phyloP scores from a whole-genome alignment of 257 asterid genomes.

The Haberlea rhodopensis region DNA sequence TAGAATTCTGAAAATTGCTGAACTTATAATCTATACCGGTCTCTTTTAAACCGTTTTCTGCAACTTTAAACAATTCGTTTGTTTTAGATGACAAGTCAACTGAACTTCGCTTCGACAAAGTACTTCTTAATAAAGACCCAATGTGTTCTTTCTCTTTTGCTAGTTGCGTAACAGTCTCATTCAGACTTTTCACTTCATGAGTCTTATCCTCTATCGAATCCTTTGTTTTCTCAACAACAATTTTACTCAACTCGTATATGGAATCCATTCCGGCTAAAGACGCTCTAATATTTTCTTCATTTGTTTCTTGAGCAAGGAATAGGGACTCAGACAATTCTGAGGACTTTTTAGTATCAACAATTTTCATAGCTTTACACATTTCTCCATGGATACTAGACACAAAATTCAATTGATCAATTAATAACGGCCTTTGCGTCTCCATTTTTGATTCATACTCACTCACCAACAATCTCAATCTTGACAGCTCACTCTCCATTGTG shows the following conservation, averaged over 20 bases:
- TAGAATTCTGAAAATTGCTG: constrained; percentile 47
- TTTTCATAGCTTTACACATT: constrained; percentile 63
- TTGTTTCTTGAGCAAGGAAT: constrained; percentile 85
- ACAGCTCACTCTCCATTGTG: constrained; percentile 53
- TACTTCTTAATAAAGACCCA: constrained; percentile 82
- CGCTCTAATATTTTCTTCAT: constrained; percentile 86
- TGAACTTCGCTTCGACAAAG: constrained; percentile 71
- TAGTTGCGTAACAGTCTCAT: constrained; percentile 67
- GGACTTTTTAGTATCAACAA: constrained; percentile 68
- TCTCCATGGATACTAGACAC: constrained; percentile 66
- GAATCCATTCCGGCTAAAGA: constrained; percentile 92
- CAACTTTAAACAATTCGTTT: constrained; percentile 79
- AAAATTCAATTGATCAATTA: constrained; percentile 68
- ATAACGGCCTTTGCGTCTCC: constrained; percentile 65
- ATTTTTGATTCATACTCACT: constrained; percentile 53
- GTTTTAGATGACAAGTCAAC: constrained; percentile 78
- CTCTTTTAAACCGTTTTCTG: constrained; percentile 83
- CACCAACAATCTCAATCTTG: constrained; percentile 48
- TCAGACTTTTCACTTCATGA: constrained; percentile 55
- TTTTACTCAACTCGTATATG: constrained; percentile 67
- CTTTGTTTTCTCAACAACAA: constrained; percentile 63
- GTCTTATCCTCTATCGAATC: constrained; percentile 66
- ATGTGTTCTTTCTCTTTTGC: constrained; percentile 88
- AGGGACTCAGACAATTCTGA: constrained; percentile 78
- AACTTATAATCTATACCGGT: constrained; percentile 87